Evolutionary conservation across 495 filamentous ascomycete species (phyloP), one percentile per base, ranked within the genome.

Genomic region (Monascus purpureus): DNA sequence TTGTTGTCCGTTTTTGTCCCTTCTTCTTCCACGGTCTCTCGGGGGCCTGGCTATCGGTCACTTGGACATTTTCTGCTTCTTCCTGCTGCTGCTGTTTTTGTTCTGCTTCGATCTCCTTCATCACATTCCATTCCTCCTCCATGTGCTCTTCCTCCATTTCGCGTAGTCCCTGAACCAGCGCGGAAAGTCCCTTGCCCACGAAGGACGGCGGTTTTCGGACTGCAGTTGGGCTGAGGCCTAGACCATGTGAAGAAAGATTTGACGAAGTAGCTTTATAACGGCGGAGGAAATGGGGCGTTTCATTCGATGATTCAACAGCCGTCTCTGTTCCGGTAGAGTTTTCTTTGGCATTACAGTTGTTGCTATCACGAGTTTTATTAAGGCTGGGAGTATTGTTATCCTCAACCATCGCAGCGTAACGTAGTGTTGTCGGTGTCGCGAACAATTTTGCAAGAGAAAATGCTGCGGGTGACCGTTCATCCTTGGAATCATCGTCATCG

Each of bases 1-100:
- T 64, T 2, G 88, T 93, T 20, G 80, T 84, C 25, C 88, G 69
- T 56, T 96, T 96, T 47, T 84, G 75, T 0, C 88, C 88, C 54
- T 78, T 83, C 68, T 96, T 96, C 61, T 93, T 94, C 61, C 76
- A 94, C 2, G 70, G 54, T 26, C 65, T 52, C 19, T 44, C 58
- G 0, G 50, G 47, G 17, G 28, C 34, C 37, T 84, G 77, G 40
- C 70, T 80, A 37, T 82, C 77, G n/a, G 69, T 60, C 8, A 77
- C 72, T 5, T 73, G 42, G 19, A 73, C 53, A 13, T 59, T 51
- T 17, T 37, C 33, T 0, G 43, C 41, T 23, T 13, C 29, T 9
- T 22, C 20, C 5, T 22, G 20, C 20, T 9, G 20, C 9, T 22
- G 20, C 13, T 42, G 23, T 6, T 40, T 41, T 42, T 56, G 45